Evolutionary conservation across 345 rosid species (phyloP), one percentile per base, ranked within the genome.

Genomic region (Syzygium aromaticum): DNA sequence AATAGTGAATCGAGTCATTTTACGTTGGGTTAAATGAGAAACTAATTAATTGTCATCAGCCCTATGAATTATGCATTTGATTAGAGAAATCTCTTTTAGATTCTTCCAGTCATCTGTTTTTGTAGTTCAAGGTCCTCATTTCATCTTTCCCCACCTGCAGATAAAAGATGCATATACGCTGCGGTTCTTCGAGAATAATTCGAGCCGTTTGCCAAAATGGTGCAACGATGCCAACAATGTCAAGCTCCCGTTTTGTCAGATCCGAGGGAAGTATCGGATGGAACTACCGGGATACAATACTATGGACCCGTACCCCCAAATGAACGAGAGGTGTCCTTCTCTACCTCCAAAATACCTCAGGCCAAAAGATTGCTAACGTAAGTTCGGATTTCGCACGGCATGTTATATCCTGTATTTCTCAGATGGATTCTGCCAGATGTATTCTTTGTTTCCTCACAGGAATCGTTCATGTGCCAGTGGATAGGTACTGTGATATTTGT

Each of bases 271-370:
- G 90, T 98, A 98, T 86, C 93, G 98, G 85, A 98, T 98, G 98
- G 99, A 98, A 86, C 93, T 98, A 87, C 99, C 99, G 0, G 99
- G 87, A 80, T 98, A 94, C 91, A 98, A 98, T 90, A 89, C 97
- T 53, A 77, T 95, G 92, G 98, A 94, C 82, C 98, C 97, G 22
- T 98, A 98, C 87, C 97, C 97, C 12, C 98, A 92, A 89, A 97
- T 97, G 98, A 95, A 95, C 73, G 97, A 96, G 88, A 92, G 91
- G 89, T 8, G 99, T 87, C 98, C 99, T 5, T 93, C 99, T 16
- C 91, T 95, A 88, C 99, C 99, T 84, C 99, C 99, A 28, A 93
- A 94, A 73, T 98, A 96, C 98, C 87, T 97, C 98, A 93, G 98
- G 90, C 89, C 96, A 40, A 87, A 85, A 84, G 93, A 92, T 86